These are phyloP conservation scores for Komagataella pastoris DNA, from an alignment of 805 yeast species.

Conservation along the genomic window DNA sequence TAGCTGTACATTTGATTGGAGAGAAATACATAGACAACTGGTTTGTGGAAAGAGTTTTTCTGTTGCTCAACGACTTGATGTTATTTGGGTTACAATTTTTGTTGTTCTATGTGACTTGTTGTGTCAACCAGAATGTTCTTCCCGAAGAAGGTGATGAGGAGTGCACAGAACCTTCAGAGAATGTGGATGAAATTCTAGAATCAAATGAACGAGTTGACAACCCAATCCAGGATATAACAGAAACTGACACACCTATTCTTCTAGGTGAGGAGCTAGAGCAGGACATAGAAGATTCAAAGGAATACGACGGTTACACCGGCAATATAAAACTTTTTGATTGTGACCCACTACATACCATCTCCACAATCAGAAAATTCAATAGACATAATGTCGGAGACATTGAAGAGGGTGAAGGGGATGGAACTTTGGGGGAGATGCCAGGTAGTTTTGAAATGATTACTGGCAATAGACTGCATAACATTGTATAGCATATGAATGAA, in stretches of 20 bases:
- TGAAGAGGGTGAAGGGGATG: neutral
- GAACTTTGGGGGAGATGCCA: neutral
- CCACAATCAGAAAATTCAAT: constrained; percentile 10
- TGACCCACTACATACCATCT: constrained; percentile 16
- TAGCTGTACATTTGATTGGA: constrained; percentile 32
- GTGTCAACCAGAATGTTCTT: constrained; percentile 13
- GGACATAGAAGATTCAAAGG: constrained; percentile 5
- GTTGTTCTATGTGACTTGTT: constrained; percentile 17
- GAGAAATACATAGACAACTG: constrained; percentile 17
- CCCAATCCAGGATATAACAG: constrained; percentile 2
- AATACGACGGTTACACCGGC: constrained; percentile 33
- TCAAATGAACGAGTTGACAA: constrained; percentile 8
- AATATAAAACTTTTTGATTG: constrained; percentile 20
- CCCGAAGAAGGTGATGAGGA: constrained; percentile 11
- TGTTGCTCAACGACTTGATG: constrained; percentile 18
- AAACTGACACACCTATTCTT: constrained; percentile 5
- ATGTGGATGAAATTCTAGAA: constrained; percentile 1
- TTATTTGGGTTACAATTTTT: constrained; percentile 16
- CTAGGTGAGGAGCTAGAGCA: constrained; percentile 9
- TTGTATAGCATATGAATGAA: neutral
- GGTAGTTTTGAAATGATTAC: constrained; percentile 2
- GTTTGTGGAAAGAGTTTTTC: constrained; percentile 13
- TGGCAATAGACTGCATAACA: neutral
- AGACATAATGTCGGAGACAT: constrained; percentile 1
- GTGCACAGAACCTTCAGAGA: constrained; percentile 4